phyloP scores from a whole-genome alignment of 2,329 filamentous ascomycete genomes.

The Exophiala viscosa region DNA sequence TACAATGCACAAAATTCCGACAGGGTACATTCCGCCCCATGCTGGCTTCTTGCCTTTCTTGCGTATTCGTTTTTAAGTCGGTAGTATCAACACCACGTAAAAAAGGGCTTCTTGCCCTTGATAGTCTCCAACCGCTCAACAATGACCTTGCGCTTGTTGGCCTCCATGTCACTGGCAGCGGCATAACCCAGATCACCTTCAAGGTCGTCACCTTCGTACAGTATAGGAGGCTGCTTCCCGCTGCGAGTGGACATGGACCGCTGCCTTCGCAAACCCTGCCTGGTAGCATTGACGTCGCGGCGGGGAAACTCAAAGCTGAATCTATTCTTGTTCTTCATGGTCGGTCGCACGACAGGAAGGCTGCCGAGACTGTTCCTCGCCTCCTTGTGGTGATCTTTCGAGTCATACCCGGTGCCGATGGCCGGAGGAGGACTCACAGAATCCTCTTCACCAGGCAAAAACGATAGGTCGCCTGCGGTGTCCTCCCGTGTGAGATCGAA shows the following conservation, averaged over 20 bases:
- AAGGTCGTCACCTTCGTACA: constrained; percentile 61
- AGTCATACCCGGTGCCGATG: constrained; percentile 29
- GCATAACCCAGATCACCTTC: constrained; percentile 94
- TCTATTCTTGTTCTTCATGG: constrained; percentile 28
- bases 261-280: constrained; percentile 15
- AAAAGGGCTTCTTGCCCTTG: constrained; percentile 91
- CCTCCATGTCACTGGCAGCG: constrained; percentile 89
- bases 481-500: constrained; percentile 61
- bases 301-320: constrained; percentile 32
- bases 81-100: constrained; percentile 81
- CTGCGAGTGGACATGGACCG: constrained; percentile 25
- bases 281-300: constrained; percentile 74
- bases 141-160: constrained; percentile 87
- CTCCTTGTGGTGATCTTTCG: constrained; percentile 27
- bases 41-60: too few relatives aligned
- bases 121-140: constrained; percentile 94
- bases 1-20: too few relatives aligned
- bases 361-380: constrained; percentile 34
- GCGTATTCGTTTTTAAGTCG: too few relatives aligned
- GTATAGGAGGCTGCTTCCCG: constrained; percentile 10
- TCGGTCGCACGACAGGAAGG: constrained; percentile 37
- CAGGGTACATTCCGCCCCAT: too few relatives aligned
- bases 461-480: constrained; percentile 36
- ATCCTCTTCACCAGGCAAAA: constrained; percentile 29
- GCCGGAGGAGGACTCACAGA: constrained; percentile 34